phyloP scores from a whole-genome alignment of 768 basidiomycete genomes.

The Polyporus arcularius region DNA sequence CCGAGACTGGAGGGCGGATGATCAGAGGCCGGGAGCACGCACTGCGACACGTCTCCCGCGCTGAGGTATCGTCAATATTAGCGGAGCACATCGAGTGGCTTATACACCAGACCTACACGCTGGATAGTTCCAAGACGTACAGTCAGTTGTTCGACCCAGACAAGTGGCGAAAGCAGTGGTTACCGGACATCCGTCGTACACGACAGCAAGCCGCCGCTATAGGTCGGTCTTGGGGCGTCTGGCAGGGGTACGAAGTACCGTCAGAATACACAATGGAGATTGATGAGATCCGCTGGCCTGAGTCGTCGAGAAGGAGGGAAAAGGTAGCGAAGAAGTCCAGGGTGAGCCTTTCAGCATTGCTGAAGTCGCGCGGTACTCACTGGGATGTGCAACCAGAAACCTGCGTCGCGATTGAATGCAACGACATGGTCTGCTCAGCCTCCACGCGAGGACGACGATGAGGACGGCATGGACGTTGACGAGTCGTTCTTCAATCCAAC shows the following conservation, averaged over 20 bases:
- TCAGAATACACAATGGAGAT: background rate
- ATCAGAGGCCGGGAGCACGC: conserved; percentile 37
- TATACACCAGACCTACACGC: conserved; percentile 44
- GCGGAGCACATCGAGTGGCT: conserved; percentile 64
- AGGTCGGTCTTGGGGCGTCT: conserved; percentile 10
- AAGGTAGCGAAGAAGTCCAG: background rate
- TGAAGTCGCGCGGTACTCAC: too few species aligned
- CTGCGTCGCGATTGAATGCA: background rate
- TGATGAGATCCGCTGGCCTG: background rate
- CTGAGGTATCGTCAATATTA: conserved; percentile 52
- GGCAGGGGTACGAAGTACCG: background rate
- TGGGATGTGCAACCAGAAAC: too few species aligned
- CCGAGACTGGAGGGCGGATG: conserved; percentile 30
- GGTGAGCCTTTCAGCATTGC: background rate
- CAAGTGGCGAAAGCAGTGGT: conserved; percentile 48
- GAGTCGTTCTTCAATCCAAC: background rate
- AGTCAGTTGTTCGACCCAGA: conserved; percentile 41
- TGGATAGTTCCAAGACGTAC: conserved; percentile 6
- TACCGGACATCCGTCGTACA: background rate
- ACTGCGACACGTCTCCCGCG: conserved; percentile 48
- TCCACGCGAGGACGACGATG: background rate
- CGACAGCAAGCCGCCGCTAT: conserved; percentile 3
- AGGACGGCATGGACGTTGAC: conserved; percentile 1
- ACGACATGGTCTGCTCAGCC: too few species aligned
- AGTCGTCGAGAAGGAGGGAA: background rate